Percentiles rank a stretch among this genome's conserved stretches.
These are phyloP conservation scores for Gomphus bonarii DNA, from an alignment of 1,284 basidiomycete species.

Conservation along the genomic window DNA sequence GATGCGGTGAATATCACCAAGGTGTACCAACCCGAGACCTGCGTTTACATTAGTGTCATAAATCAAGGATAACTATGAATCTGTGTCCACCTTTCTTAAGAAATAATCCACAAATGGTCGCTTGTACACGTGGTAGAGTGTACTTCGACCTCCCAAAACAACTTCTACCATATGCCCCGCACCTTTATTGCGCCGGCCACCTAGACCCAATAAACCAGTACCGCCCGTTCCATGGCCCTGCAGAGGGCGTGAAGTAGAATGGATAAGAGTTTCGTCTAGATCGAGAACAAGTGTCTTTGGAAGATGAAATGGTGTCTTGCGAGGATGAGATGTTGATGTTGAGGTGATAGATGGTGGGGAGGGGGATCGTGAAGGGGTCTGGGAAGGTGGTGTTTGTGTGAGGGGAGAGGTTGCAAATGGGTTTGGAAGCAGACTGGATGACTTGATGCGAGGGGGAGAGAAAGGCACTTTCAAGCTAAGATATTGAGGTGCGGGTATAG, in stretches of 20 bases:
- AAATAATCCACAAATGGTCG: conserved; percentile 96
- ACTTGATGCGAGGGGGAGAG: background rate
- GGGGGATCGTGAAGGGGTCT: conserved; percentile 22
- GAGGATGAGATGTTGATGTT: conserved; percentile 38
- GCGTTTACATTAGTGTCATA: background rate
- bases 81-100: conserved; percentile 73
- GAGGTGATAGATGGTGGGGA: conserved; percentile 31
- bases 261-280: conserved; percentile 95
- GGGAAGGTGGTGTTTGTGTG: conserved; percentile 20
- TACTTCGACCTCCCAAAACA: conserved; percentile 78
- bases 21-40: conserved; percentile 98
- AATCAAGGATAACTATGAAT: conserved; percentile 12
- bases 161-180: conserved; percentile 95
- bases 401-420: conserved; percentile 14
- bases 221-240: conserved; percentile 34
- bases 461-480: background rate
- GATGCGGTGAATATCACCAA: conserved; percentile 98
- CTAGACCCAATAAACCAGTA: conserved; percentile 54
- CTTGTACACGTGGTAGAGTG: conserved; percentile 98
- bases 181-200: conserved; percentile 51
- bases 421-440: conserved; percentile 9
- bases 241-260: conserved; percentile 84
- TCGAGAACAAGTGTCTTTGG: conserved; percentile 93
- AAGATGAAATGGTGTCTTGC: conserved; percentile 62
- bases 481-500: conserved; percentile 3